These are phyloP conservation scores for Linum lewisii DNA, from an alignment of 345 rosid species.

Conservation along the genomic window DNA sequence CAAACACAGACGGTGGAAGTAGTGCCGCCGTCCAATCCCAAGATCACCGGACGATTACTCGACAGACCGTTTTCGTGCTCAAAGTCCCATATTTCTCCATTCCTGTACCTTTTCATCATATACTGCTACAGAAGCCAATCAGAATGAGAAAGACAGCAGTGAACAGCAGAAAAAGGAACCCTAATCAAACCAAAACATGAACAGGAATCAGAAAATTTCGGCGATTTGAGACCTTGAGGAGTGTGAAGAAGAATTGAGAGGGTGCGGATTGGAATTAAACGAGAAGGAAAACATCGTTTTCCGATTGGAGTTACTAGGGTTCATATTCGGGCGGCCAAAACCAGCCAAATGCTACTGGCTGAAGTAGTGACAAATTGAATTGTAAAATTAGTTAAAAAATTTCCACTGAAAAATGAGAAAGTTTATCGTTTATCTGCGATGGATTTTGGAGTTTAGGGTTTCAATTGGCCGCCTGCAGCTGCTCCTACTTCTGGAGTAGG, in stretches of 20 bases:
- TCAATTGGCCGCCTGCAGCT: background rate
- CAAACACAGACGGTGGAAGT: constrained; percentile 78
- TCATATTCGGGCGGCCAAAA: background rate
- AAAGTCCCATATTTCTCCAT: constrained; percentile 60
- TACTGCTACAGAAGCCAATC: background rate
- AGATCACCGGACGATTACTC: constrained; percentile 25
- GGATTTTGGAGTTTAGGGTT: background rate
- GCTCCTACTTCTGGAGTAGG: background rate
- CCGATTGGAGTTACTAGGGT: background rate
- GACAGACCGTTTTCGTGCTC: constrained; percentile 30
- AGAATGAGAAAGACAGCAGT: background rate
- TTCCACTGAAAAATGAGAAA: background rate
- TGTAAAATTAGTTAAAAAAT: background rate
- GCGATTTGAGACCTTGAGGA: background rate
- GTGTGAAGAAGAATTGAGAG: background rate
- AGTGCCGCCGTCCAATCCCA: constrained; percentile 65
- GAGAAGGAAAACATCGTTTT: background rate
- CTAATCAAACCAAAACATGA: too few species aligned
- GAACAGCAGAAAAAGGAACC: background rate
- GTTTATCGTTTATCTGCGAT: background rate
- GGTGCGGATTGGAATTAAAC: background rate
- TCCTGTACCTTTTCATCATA: constrained; percentile 48
- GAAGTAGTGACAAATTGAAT: background rate
- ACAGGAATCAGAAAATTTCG: too few species aligned
- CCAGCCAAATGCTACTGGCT: background rate